These are phyloP conservation scores for Cryphonectria japonica DNA, from an alignment of 2,329 filamentous ascomycete genomes.

Conservation along the genomic window DNA sequence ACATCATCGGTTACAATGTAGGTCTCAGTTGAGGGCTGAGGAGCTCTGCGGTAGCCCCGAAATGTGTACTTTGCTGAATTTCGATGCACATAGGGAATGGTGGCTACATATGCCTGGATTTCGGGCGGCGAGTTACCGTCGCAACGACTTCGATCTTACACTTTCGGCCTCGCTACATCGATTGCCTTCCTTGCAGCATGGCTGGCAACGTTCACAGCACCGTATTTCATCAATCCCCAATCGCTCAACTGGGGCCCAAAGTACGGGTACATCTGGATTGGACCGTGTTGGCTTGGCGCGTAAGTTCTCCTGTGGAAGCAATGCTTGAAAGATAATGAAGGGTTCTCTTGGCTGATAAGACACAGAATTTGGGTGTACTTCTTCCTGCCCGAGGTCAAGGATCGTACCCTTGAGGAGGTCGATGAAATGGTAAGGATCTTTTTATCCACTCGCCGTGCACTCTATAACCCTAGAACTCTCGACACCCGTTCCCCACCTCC, in stretches of 20 bases:
- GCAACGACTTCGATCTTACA: constrained; percentile 59
- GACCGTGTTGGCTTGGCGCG: constrained; percentile 40
- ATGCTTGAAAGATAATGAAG: background rate
- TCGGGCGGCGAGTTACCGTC: constrained; percentile 61
- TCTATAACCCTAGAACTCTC: background rate
- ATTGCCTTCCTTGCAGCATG: constrained; percentile 60
- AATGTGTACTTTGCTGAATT: background rate
- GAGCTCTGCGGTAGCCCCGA: background rate
- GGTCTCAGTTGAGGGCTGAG: background rate
- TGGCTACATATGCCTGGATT: constrained; percentile 61
- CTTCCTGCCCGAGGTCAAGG: constrained; percentile 58
- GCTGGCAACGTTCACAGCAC: constrained; percentile 61
- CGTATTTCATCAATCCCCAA: constrained; percentile 62
- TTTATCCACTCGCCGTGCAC: too few species aligned
- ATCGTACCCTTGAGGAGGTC: constrained; percentile 56
- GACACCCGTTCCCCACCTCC: constrained; percentile 1
- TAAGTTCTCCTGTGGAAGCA: constrained; percentile 24
- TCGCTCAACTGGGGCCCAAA: constrained; percentile 60
- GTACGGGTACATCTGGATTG: constrained; percentile 61
- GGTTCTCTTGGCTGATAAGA: background rate
- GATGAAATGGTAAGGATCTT: constrained; percentile 54
- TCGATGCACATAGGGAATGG: constrained; percentile 43
- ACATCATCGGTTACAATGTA: constrained; percentile 57
- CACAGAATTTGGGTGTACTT: constrained; percentile 46
- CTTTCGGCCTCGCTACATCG: constrained; percentile 58